Base-by-base conservation (phyloP, 1,139 yeast species). In the Yamadazyma triangularis region DNA sequence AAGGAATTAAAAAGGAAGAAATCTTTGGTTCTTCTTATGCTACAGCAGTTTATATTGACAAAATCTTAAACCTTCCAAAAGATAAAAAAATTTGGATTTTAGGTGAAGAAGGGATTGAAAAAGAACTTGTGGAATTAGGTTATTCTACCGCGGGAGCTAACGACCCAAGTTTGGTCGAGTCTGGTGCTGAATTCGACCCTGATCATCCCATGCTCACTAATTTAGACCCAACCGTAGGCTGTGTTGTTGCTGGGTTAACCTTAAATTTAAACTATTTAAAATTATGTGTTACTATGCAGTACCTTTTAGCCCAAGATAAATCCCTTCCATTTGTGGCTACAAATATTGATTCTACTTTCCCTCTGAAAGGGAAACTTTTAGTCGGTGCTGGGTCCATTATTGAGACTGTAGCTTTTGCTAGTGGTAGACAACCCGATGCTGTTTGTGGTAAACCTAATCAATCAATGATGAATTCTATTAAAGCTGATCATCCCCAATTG, bases 361-460 rank as follows among this genome's bases (percentile, higher is more conserved):
- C 98, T 4, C 77, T 84, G 35, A 81, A 85, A 53, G 96, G 95
- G 1, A 70, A 77, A 45, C 72, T 85, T 32, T 69, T 91, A 32
- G 93, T 96, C 16, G 98, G 98, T 14, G 97, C 98, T 1, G 98
- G 98, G 1, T 81, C 96, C 3, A 77, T 87, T 42, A 82, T 91
- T 29, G 86, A 87, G 41, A 71, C 89, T 0, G 77, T 87, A n/a
- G 74, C 84, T 4, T 78, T 63, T 42, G 81, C 94, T 11, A 66
- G 87, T 26, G 91, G 89, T 9, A 72, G 96, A 44, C 61, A 73
- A 41, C 73, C 74, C 1, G 72, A 65, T 41, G 81, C 91, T 1
- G 52, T 67, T 13, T 83, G 96, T 48, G 98, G 98, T 31, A 91
- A 91, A 54, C 98, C 98, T 12, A 79, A 82, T 35, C 78, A 75